A percentile compares a stretch with the other conserved stretches of the same genome.
Conservation (phyloP, 306 rosid genomes). For the Cucurbita maxima region DNA sequence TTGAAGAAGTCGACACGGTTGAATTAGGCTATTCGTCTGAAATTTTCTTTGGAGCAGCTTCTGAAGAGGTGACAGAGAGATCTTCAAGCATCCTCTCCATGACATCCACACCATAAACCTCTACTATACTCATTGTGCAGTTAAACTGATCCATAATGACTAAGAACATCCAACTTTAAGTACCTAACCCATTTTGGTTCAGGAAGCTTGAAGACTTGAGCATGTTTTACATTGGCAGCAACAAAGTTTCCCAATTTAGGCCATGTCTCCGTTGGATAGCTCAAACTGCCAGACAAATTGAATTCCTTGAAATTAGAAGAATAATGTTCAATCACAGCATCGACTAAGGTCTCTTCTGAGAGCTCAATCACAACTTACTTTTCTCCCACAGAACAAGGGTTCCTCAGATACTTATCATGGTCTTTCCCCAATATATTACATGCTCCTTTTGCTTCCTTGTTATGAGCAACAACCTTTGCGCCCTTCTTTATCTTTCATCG, state of each 20-base stretch:
- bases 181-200: conserved; percentile 79
- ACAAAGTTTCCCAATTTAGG: conserved; percentile 34
- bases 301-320: conserved; percentile 82
- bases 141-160: conserved; percentile 83
- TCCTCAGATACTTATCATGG: conserved; percentile 72
- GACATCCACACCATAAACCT: conserved; percentile 77
- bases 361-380: conserved; percentile 81
- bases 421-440: conserved; percentile 57
- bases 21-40: conserved; percentile 24
- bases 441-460: conserved; percentile 86
- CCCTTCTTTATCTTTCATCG: conserved; percentile 41
- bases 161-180: conserved; percentile 46
- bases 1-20: conserved; percentile 34
- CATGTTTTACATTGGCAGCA: conserved; percentile 72
- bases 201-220: conserved; percentile 50
- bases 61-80: conserved; percentile 54
- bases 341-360: conserved; percentile 67
- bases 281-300: conserved; percentile 51
- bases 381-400: conserved; percentile 67
- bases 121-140: conserved; percentile 73
- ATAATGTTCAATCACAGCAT: conserved; percentile 68
- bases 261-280: conserved; percentile 64
- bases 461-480: conserved; percentile 75
- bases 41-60: conserved; percentile 23
- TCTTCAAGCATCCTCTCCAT: conserved; percentile 86